These are phyloP conservation scores for Dioszegia hungarica DNA, from an alignment of 768 basidiomycete genomes.

Conservation along the genomic window DNA sequence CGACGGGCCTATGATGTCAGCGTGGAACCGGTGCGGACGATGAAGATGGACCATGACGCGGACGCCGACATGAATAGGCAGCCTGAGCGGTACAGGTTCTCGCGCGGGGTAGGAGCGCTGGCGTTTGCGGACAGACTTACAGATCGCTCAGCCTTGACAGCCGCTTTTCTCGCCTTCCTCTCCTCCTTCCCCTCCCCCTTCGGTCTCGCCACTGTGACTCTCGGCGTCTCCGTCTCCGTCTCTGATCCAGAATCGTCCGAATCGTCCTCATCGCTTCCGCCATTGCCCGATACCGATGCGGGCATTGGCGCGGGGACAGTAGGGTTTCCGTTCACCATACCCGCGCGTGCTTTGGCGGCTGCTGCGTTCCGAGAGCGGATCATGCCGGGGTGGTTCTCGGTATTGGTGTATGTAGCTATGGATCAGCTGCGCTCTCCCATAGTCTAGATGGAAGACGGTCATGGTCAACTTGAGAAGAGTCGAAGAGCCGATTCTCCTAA, in stretches of 20 bases:
- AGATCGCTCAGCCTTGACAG: conserved; percentile 52
- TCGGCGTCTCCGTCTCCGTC: conserved; percentile 43
- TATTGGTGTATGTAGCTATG: conserved; percentile 88
- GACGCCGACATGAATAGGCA: no score
- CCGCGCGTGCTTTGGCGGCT: conserved; percentile 46
- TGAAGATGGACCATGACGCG: no score
- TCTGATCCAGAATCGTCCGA: conserved; percentile 41
- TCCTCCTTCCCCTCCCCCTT: conserved; percentile 63
- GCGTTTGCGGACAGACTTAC: conserved; percentile 19
- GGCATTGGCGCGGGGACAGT: conserved; percentile 52
- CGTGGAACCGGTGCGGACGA: no score
- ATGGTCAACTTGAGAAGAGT: no score
- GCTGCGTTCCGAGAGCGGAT: conserved; percentile 62
- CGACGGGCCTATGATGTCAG: conserved; percentile 51
- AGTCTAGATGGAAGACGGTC: no score
- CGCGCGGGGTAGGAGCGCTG: no score
- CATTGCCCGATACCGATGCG: neutral
- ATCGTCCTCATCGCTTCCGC: conserved; percentile 18
- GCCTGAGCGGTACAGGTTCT: no score
- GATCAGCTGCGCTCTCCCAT: neutral
- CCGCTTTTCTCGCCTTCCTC: conserved; percentile 52
- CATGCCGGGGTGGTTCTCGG: conserved; percentile 91
- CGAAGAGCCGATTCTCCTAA: no score
- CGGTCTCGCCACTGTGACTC: conserved; percentile 62
- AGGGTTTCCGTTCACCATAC: conserved; percentile 63